Conservation (phyloP, 23 red algal genomes). For the Pyropia yezoensis region DNA sequence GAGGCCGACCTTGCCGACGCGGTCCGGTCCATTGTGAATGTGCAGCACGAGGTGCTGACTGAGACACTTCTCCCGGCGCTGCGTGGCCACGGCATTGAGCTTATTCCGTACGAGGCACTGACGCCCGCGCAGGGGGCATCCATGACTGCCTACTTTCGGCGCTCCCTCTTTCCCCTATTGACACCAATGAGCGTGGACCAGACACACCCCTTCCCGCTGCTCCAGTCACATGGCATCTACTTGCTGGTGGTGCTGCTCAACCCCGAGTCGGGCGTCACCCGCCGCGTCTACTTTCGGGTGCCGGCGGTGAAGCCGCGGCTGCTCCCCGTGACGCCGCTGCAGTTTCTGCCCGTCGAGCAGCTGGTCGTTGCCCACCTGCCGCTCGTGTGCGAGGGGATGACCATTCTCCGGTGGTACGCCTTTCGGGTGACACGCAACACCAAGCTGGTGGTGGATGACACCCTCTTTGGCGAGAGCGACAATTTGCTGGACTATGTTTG, state of each 20-base stretch:
- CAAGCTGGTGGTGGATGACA: slow-evolving; percentile 80
- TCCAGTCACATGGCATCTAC: slow-evolving; percentile 81
- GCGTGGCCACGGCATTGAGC: slow-evolving; percentile 36
- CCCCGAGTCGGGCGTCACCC: slow-evolving; percentile 23
- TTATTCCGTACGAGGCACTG: slow-evolving; percentile 39
- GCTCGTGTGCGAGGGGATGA: slow-evolving; percentile 48
- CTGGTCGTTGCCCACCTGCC: slow-evolving; percentile 46
- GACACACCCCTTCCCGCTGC: slow-evolving; percentile 88
- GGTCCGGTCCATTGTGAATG: slow-evolving; percentile 49
- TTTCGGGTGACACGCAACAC: slow-evolving; percentile 95
- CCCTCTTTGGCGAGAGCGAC: slow-evolving; percentile 41
- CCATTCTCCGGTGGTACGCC: slow-evolving; percentile 43
- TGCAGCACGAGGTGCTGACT: slow-evolving; percentile 61
- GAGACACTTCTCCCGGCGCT: slow-evolving; percentile 61
- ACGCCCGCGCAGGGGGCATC: slow-evolving; percentile 13
- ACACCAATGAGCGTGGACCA: slow-evolving; percentile 78
- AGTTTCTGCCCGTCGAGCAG: slow-evolving; percentile 59
- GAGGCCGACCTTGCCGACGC: slow-evolving; percentile 64
- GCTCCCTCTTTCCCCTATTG: slow-evolving; percentile 48
- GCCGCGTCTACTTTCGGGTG: slow-evolving; percentile 44
- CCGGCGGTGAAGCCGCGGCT: slow-evolving; percentile 40
- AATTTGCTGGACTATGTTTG: slow-evolving; percentile 76
- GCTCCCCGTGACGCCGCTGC: slow-evolving; percentile 34
- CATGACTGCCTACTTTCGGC: slow-evolving; percentile 52
- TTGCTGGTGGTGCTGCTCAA: slow-evolving; percentile 61